A percentile compares a stretch with the other conserved stretches of the same genome.
phyloP scores from a whole-genome alignment of 495 filamentous ascomycete species.

The Hypomontagnella submonticulosa region DNA sequence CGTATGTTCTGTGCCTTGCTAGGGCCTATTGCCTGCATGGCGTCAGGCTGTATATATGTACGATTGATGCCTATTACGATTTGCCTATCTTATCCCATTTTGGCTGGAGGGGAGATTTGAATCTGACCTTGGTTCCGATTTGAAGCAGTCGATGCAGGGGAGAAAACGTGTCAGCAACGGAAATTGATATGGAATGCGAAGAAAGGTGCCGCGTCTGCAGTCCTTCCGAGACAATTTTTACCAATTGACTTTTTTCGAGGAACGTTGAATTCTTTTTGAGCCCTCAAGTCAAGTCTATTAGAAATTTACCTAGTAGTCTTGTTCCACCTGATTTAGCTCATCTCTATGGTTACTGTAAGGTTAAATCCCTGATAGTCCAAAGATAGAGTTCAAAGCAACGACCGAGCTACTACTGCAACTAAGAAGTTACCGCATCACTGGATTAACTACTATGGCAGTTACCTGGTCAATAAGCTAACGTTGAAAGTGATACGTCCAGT shows the following conservation, averaged over 20 bases:
- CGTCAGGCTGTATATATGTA: constrained; percentile 6
- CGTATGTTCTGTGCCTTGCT: constrained; percentile 8
- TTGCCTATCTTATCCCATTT: constrained; percentile 36
- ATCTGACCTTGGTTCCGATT: constrained; percentile 33
- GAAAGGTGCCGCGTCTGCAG: constrained; percentile 22
- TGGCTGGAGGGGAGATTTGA: constrained; percentile 29
- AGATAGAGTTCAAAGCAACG: too few species aligned
- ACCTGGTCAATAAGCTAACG: too few species aligned
- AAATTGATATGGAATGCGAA: constrained; percentile 10
- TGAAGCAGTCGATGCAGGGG: constrained; percentile 31
- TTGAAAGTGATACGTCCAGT: neutral
- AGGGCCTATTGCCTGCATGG: constrained; percentile 22
- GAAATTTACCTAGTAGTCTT: too few species aligned
- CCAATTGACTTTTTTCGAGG: constrained; percentile 19
- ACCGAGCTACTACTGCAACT: too few species aligned
- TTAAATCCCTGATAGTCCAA: constrained; percentile 12
- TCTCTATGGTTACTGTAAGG: constrained; percentile 9
- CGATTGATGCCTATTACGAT: constrained; percentile 22
- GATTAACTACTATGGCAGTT: too few species aligned
- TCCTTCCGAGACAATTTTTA: constrained; percentile 23
- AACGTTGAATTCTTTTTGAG: too few species aligned
- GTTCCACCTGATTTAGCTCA: constrained; percentile 9
- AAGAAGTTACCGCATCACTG: too few species aligned
- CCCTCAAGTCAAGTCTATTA: too few species aligned
- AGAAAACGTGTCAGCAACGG: constrained; percentile 27